A percentile compares a stretch with the other conserved stretches of the same genome.
These are phyloP conservation scores for Termitomyces sp. DNA, from an alignment of 768 basidiomycete species.

Conservation along the genomic window DNA sequence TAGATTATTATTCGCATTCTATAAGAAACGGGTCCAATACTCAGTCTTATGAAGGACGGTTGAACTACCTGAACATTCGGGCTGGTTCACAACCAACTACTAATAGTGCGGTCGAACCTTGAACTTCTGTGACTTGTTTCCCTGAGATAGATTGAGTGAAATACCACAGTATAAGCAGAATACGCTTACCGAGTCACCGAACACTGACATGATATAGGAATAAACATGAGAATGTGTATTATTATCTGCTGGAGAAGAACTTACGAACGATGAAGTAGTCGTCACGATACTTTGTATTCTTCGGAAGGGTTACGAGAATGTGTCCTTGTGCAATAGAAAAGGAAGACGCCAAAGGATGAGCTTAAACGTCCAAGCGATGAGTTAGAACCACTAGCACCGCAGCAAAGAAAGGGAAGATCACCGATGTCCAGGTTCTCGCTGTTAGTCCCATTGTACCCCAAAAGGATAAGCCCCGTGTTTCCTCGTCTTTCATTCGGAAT, in stretches of 20 bases:
- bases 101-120: conserved; percentile 3
- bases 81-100: neutral
- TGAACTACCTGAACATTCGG: neutral
- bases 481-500: conserved; percentile 31
- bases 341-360: conserved; percentile 19
- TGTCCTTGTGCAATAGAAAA: conserved; percentile 17
- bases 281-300: conserved; percentile 9
- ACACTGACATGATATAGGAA: conserved; percentile 11
- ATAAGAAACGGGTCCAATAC: neutral
- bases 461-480: conserved; percentile 30
- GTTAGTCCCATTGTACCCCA: conserved; percentile 28
- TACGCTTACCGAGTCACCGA: conserved; percentile 23
- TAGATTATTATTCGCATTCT: neutral
- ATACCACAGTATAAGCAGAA: neutral
- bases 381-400: neutral
- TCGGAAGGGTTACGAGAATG: conserved; percentile 12
- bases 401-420: conserved; percentile 17
- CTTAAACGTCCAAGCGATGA: conserved; percentile 7
- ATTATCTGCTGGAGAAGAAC: too few species aligned
- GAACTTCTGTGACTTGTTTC: conserved; percentile 24
- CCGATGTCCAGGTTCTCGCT: conserved; percentile 45
- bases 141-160: conserved; percentile 11
- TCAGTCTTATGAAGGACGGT: too few species aligned
- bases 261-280: conserved; percentile 23
- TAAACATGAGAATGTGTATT: neutral